Conservation (phyloP, 495 filamentous ascomycete genomes). For the Bathelium albidoporum region DNA sequence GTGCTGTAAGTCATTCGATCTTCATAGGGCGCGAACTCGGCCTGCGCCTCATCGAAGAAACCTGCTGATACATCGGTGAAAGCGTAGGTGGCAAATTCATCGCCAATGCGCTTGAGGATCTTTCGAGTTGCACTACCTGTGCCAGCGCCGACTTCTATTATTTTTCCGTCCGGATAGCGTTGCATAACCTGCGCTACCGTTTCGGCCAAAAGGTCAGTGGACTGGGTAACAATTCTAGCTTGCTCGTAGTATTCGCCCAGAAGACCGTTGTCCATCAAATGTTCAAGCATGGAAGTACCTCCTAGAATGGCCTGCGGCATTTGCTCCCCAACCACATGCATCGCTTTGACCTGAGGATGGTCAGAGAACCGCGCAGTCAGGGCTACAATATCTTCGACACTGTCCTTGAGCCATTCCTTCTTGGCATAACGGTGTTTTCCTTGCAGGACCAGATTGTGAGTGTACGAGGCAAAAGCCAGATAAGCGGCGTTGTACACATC, state of each 20-base stretch:
- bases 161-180: neutral
- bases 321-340: neutral
- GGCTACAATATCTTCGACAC: neutral
- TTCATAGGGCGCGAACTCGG: neutral
- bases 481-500: neutral
- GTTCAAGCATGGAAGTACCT: neutral
- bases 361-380: neutral
- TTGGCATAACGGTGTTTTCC: neutral
- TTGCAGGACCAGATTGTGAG: neutral
- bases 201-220: too few species aligned
- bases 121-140: neutral
- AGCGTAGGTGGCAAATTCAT: neutral
- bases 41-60: neutral
- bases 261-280: neutral
- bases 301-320: neutral
- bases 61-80: neutral
- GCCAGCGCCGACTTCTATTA: neutral
- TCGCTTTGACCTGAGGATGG: neutral
- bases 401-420: neutral
- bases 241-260: neutral
- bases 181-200: neutral
- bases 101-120: neutral
- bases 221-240: neutral
- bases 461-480: conserved; percentile 15
- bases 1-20: neutral